Percentiles rank a stretch among this genome's conserved stretches.
These are phyloP conservation scores for Fusarium sp. DNA, from an alignment of 2,329 filamentous ascomycete genomes.

Conservation along the genomic window DNA sequence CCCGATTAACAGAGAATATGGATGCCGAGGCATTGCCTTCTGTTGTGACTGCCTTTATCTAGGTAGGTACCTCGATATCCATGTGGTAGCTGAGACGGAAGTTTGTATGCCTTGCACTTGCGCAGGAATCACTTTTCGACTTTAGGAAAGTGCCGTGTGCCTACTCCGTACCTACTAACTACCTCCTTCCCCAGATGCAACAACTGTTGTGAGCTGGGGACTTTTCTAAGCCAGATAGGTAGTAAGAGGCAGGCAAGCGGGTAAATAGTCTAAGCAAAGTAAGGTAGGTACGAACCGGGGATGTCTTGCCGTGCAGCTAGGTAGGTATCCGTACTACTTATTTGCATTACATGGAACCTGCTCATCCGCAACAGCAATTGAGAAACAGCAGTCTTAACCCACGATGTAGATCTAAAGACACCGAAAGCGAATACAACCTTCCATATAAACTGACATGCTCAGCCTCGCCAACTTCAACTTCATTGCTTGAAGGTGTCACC, in stretches of 20 bases:
- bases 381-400: not conserved
- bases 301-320: slow-evolving; percentile 24
- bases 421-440: not conserved
- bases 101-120: not conserved
- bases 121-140: not conserved
- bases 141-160: not conserved
- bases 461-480: not conserved
- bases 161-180: not conserved
- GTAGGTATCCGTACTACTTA: not conserved
- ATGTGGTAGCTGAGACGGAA: not conserved
- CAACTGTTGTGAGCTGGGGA: not conserved
- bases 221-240: not conserved
- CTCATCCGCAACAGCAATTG: not conserved
- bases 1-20: not conserved
- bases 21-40: not conserved
- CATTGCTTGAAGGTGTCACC: not conserved
- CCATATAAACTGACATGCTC: not conserved
- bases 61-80: not conserved
- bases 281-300: slow-evolving; percentile 12
- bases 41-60: not conserved
- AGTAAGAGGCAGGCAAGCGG: not conserved
- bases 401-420: not conserved
- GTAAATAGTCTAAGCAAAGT: not conserved
- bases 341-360: not conserved
- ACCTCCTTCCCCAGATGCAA: not conserved